Evolutionary conservation across 139 green algal species (phyloP), one percentile per base, ranked within the genome.

Genomic region (Coelastrella sp.): DNA sequence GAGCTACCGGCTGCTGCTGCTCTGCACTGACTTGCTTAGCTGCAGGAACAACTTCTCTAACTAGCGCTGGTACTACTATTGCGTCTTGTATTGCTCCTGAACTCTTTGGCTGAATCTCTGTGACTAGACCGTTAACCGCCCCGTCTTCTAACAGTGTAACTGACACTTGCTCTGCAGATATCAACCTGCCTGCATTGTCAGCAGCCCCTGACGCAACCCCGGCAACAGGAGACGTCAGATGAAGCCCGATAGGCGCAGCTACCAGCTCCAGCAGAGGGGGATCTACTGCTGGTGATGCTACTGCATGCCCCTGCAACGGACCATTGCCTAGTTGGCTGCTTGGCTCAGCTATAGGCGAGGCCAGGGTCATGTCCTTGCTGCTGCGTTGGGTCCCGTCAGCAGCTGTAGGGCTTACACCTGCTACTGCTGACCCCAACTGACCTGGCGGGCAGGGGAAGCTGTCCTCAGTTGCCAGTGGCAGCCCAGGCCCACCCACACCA

Each of bases 121-220:
- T 47, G 32, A 47, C 32, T 47, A 47, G 1, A 47, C 68, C 68
- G 17, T 76, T 17, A 76, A 76, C 68, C 16, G 14, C 17, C n/a
- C 74, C 77, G n/a, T 64, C 54, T 54, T 83, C 10, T 14, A 64
- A 7, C 4, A 83, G 8, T 32, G 77, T 47, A 4, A 83, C 77
- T 14, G 54, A 83, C 14, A 87, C 81, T 14, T 87, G 61, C 64
- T 87, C 81, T 32, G 66, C 61, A 54, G 81, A 87, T 4, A 85
- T n/a, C 4, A 73, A 5, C 79, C 61, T 61, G 7, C 57, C 79
- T 68, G 58, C 56, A 65, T 5, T 17, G 4, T 57, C 81, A 47
- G 32, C 32, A 47, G 32, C 32, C 0, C 32, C 32, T 58, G 58
- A 65, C 4, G 80, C 80, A 59, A 54, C 77, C 23, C 47, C 5